Base-by-base conservation (phyloP, 441 rosid species). In the Erysimum cheiri region DNA sequence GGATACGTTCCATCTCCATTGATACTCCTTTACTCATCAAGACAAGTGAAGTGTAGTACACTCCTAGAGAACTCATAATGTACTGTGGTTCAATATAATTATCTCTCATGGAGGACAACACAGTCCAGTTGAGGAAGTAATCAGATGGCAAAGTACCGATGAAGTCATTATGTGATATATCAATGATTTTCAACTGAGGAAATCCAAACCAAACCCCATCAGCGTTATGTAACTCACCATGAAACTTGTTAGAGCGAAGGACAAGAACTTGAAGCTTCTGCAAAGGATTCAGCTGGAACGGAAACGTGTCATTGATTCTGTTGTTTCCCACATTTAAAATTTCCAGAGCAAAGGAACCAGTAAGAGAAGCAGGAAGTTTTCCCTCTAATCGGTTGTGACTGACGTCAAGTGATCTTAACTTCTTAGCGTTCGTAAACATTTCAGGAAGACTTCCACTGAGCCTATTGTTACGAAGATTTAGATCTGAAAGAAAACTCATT, bases 161-260 rank as follows among this genome's bases (percentile, higher is more conserved):
- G 28, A 26, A 26, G 28, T 26, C 28, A 26, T 26, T 26, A 33
- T 12, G 7, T 17, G 92, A 82, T 63, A 86, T 15, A 57, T 90
- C 93, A 0, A 90, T 69, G 22, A 90, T 82, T 28, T 83, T 88
- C 78, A 90, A 87, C 80, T 0, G 68, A 11, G 67, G 52, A 89
- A 87, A 86, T 9, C 59, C 40, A 7, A 14, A 31, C 59, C 59
- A 55, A 15, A 15, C 41, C 2, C 41, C 26, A 54, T 54, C 39
- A 0, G 0, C 5, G 0, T 5, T 15, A 15, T 33, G 28, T 14
- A 61, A 28, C n/a, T 0, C 9, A 0, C 93, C 96, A 13, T 43
- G 32, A n/a, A 90, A 85, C 0, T 1, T 14, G 67, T 90, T 90
- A 1, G 52, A 71, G 8, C 87, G 78, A 9, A 90, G 44, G 26